Evolutionary conservation across 768 basidiomycete species (phyloP).

Genomic region (Krasilnikovozyma curviuscula): DNA sequence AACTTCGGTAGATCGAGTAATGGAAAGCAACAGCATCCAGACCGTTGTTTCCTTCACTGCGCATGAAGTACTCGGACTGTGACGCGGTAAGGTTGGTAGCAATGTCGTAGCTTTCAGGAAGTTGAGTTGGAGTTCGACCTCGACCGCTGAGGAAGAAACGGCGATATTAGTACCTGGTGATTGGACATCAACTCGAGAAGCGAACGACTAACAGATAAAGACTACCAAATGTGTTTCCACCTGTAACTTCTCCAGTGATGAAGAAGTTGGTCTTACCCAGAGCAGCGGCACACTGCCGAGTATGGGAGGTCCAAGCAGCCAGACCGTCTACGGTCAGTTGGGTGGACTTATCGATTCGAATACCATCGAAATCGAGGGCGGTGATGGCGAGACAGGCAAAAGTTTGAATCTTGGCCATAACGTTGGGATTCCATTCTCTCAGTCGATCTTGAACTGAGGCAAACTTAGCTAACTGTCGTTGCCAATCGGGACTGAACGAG

Average conservation of each 20-base stretch:
- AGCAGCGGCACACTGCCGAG: slow-evolving; percentile 49
- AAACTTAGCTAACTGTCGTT: slow-evolving; percentile 85
- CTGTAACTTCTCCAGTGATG: slow-evolving; percentile 84
- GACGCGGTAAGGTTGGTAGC: slow-evolving; percentile 47
- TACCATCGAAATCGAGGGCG: slow-evolving; percentile 76
- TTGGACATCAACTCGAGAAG: background rate
- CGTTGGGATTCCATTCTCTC: slow-evolving; percentile 67
- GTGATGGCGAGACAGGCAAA: slow-evolving; percentile 76
- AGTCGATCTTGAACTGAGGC: slow-evolving; percentile 92
- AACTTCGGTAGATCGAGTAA: slow-evolving; percentile 74
- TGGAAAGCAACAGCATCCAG: slow-evolving; percentile 77
- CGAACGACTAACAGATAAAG: slow-evolving; percentile 49
- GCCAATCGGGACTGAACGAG: slow-evolving; percentile 30
- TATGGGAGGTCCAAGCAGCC: slow-evolving; percentile 50
- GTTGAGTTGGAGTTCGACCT: slow-evolving; percentile 57
- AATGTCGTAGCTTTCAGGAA: slow-evolving; percentile 45
- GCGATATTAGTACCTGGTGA: background rate
- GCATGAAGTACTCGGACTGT: slow-evolving; percentile 48
- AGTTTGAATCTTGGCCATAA: slow-evolving; percentile 53
- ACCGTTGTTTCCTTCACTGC: slow-evolving; percentile 39
- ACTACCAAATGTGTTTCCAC: slow-evolving; percentile 74
- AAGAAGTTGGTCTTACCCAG: slow-evolving; percentile 72
- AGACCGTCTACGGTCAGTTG: slow-evolving; percentile 73
- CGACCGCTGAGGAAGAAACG: slow-evolving; percentile 41
- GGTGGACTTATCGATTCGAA: slow-evolving; percentile 87